Evolutionary conservation across 2,329 filamentous ascomycete species (phyloP).

Genomic region (Alternaria viburni): DNA sequence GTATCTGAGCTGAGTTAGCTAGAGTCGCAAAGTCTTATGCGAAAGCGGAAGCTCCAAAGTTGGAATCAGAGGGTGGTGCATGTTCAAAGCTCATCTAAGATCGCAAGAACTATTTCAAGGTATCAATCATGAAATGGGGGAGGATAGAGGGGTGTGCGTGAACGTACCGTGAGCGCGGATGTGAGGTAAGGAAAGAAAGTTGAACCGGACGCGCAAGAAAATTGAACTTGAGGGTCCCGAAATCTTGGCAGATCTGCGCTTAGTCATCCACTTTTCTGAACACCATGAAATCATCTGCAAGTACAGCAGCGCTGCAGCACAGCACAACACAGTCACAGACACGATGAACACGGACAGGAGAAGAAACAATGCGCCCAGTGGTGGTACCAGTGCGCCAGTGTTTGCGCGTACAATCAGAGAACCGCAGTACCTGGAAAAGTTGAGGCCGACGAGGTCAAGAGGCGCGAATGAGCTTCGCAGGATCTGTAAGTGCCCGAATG

Average conservation of each 20-base stretch:
- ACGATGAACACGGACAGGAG: slow-evolving; percentile 68
- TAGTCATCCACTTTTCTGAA: slow-evolving; percentile 31
- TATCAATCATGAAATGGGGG: slow-evolving; percentile 56
- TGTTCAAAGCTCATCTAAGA: slow-evolving; percentile 63
- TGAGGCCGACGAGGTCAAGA: slow-evolving; percentile 63
- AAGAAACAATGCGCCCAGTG: slow-evolving; percentile 85
- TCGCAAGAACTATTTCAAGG: slow-evolving; percentile 62
- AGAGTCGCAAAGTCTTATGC: slow-evolving; percentile 11
- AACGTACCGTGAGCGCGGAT: slow-evolving; percentile 34
- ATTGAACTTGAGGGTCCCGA: slow-evolving; percentile 29
- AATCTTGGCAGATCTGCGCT: slow-evolving; percentile 39
- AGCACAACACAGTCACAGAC: slow-evolving; percentile 20
- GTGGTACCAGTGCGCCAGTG: slow-evolving; percentile 75
- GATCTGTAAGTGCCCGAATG: slow-evolving; percentile 70
- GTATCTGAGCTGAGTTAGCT: slow-evolving; percentile 28
- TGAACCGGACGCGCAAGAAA: slow-evolving; percentile 32
- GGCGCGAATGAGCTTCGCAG: slow-evolving; percentile 76
- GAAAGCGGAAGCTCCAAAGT: slow-evolving; percentile 12
- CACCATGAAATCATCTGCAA: slow-evolving; percentile 17
- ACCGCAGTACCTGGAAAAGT: slow-evolving; percentile 52
- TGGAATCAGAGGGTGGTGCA: slow-evolving; percentile 65
- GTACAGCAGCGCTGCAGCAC: slow-evolving; percentile 2
- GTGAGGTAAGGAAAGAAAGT: slow-evolving; percentile 28
- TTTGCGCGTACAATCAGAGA: slow-evolving; percentile 64
- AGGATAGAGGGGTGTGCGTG: not conserved